Percentiles rank a stretch among this genome's conserved stretches.
Evolutionary conservation across 208 protist species (phyloP).

Genomic region (Porcisia hertigi): DNA sequence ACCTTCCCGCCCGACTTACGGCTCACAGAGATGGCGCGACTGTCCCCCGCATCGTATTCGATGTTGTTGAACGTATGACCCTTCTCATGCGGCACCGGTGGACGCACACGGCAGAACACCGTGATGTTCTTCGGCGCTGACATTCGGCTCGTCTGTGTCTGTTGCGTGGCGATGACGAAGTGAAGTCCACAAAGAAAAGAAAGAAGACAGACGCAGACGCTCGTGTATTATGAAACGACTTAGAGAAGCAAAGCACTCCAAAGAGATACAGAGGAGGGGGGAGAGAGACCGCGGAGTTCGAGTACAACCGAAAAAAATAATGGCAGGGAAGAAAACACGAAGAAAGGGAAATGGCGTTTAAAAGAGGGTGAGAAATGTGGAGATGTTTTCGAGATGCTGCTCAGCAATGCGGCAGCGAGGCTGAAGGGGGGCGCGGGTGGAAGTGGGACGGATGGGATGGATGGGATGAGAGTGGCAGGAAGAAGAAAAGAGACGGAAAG

Average conservation of each 20-base stretch:
- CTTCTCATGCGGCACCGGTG: slow-evolving; percentile 70
- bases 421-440: background rate
- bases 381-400: too few species aligned
- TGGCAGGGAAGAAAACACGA: too few species aligned
- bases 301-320: too few species aligned
- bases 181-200: background rate
- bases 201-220: background rate
- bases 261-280: too few species aligned
- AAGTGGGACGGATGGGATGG: background rate
- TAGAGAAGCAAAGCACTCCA: too few species aligned
- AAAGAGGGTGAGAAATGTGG: too few species aligned
- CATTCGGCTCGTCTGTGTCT: slow-evolving; percentile 45
- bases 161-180: slow-evolving; percentile 35
- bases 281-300: too few species aligned
- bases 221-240: too few species aligned
- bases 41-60: slow-evolving; percentile 51
- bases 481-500: background rate
- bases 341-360: too few species aligned
- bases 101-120: slow-evolving; percentile 85
- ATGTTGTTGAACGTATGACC: slow-evolving; percentile 79
- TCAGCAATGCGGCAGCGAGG: background rate
- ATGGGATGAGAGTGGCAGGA: background rate
- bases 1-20: slow-evolving; percentile 47
- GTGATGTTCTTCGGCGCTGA: slow-evolving; percentile 84
- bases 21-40: slow-evolving; percentile 43